Conservation (phyloP, 176 grass and related monocot genomes). For the Rhynchospora tenuis region DNA sequence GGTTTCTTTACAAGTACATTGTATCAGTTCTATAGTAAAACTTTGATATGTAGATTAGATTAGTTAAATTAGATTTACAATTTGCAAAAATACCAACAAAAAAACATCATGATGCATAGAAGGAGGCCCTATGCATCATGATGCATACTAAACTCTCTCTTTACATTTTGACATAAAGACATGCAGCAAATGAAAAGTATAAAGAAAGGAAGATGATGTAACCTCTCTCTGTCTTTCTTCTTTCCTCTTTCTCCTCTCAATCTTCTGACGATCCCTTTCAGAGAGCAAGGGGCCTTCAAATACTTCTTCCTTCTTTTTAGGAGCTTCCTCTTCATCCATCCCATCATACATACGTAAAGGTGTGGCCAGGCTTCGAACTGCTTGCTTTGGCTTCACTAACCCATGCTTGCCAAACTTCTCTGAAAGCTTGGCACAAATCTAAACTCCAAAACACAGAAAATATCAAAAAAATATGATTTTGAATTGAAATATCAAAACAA, state of each 20-base stretch:
- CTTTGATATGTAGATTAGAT: too few relatives aligned
- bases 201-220: not conserved
- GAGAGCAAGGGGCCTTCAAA: constrained; percentile 79
- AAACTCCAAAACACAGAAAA: constrained; percentile 15
- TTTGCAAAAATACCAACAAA: too few relatives aligned
- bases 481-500: constrained; percentile 3
- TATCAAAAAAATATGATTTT: not conserved
- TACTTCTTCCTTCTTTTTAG: constrained; percentile 62
- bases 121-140: too few relatives aligned
- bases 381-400: constrained; percentile 68
- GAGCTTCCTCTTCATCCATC: constrained; percentile 61
- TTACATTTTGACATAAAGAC: not conserved
- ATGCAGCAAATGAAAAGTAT: not conserved
- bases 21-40: not conserved
- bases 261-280: constrained; percentile 74
- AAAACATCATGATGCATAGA: too few relatives aligned
- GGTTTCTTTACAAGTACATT: not conserved
- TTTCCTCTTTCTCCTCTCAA: constrained; percentile 86
- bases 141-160: too few relatives aligned
- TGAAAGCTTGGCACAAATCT: constrained; percentile 82
- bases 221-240: constrained; percentile 95
- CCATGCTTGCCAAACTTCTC: constrained; percentile 84
- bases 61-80: too few relatives aligned
- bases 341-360: constrained; percentile 87
- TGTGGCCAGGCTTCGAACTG: constrained; percentile 64